These are phyloP conservation scores for Tetrahymena elliotti DNA, from an alignment of 73 alveolate species.

Conservation along the genomic window DNA sequence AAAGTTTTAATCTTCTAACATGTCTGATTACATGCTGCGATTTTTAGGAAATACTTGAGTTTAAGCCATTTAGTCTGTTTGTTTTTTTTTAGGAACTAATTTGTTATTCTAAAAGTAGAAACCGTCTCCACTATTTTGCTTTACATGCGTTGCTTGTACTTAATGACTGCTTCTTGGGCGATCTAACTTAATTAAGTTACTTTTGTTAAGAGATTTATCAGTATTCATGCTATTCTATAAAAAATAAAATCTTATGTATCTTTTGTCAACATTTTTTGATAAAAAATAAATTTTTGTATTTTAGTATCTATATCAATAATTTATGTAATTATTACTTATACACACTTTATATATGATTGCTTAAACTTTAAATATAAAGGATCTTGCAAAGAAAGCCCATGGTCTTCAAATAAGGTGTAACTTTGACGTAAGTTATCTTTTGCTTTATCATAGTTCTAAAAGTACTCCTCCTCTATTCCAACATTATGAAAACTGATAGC, in stretches of 20 bases:
- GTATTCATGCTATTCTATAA: background rate
- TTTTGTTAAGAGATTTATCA: background rate
- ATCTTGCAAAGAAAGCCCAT: background rate
- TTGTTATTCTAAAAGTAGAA: background rate
- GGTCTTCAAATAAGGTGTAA: background rate
- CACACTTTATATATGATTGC: background rate
- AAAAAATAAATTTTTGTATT: too few species aligned
- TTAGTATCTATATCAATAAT: too few species aligned
- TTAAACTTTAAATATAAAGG: background rate
- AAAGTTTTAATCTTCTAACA: background rate
- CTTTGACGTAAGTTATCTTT: background rate
- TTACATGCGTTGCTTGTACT: background rate
- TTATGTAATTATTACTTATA: background rate
- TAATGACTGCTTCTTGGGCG: background rate
- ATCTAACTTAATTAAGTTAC: background rate
- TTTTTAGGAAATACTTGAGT: background rate
- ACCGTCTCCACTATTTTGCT: background rate
- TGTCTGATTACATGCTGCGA: background rate
- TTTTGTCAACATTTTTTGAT: too few species aligned
- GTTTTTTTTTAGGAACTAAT: background rate
- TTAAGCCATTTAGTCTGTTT: background rate
- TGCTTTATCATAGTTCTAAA: background rate
- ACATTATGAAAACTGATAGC: background rate
- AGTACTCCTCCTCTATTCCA: background rate
- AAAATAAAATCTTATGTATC: too few species aligned